Percentiles rank a stretch among this genome's conserved stretches.
These are phyloP conservation scores for Candida xyloterini DNA, from an alignment of 805 yeast species.

Conservation along the genomic window DNA sequence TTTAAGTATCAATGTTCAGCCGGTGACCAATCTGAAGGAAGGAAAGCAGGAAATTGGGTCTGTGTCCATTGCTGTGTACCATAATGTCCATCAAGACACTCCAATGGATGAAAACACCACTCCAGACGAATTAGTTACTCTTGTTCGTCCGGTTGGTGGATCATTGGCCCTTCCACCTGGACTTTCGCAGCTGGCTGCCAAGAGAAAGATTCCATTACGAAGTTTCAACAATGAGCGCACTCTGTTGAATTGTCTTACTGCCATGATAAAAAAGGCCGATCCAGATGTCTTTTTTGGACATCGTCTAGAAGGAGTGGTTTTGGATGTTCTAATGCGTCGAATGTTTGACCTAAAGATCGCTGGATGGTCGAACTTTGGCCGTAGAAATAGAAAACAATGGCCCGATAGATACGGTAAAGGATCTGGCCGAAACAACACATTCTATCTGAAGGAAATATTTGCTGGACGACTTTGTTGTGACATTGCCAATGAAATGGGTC, in stretches of 20 bases:
- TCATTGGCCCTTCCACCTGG: conserved; percentile 71
- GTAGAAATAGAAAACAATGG: conserved; percentile 73
- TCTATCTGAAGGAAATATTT: conserved; percentile 61
- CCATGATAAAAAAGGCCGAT: conserved; percentile 66
- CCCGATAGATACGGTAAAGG: conserved; percentile 67
- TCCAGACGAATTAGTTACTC: conserved; percentile 63
- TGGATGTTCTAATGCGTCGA: conserved; percentile 79
- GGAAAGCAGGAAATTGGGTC: conserved; percentile 87
- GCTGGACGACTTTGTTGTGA: conserved; percentile 91
- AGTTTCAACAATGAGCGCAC: conserved; percentile 72
- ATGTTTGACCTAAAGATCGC: conserved; percentile 70
- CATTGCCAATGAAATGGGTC: conserved; percentile 92
- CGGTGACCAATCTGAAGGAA: conserved; percentile 68
- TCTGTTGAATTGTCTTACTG: conserved; percentile 70
- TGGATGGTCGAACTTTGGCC: conserved; percentile 80
- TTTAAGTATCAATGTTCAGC: conserved; percentile 74
- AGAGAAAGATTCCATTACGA: conserved; percentile 49
- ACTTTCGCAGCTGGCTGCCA: conserved; percentile 56
- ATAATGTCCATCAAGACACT: conserved; percentile 68
- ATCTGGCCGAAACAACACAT: conserved; percentile 44
- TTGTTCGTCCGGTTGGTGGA: conserved; percentile 75
- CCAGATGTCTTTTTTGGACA: conserved; percentile 94
- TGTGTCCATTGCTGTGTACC: conserved; percentile 71
- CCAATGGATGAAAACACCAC: conserved; percentile 59
- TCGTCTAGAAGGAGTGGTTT: conserved; percentile 69